These are phyloP conservation scores for Pichia nanzhaoensis DNA, from an alignment of 805 yeast species.

Conservation along the genomic window DNA sequence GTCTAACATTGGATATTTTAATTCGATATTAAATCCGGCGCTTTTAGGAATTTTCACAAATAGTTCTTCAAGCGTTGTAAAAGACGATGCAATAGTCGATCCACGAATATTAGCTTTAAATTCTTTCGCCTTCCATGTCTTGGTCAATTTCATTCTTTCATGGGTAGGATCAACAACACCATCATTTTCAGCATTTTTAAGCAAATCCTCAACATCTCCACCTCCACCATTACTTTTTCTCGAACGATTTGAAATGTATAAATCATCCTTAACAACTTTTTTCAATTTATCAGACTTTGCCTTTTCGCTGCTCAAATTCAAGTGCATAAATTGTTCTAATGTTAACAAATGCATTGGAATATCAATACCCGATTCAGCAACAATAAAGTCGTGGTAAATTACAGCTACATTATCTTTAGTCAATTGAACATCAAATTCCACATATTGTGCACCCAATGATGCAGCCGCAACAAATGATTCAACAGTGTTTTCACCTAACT, in stretches of 20 bases:
- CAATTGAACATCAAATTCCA: conserved; percentile 92
- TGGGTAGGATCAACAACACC: conserved; percentile 24
- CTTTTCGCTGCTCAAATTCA: conserved; percentile 30
- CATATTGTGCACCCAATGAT: conserved; percentile 91
- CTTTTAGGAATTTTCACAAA: conserved; percentile 72
- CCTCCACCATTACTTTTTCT: conserved; percentile 12
- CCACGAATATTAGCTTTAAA: conserved; percentile 94
- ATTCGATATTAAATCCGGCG: conserved; percentile 91
- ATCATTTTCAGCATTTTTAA: background rate
- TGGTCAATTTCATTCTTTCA: conserved; percentile 77
- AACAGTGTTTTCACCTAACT: conserved; percentile 91
- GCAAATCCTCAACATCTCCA: background rate
- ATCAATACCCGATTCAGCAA: conserved; percentile 93
- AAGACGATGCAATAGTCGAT: conserved; percentile 80
- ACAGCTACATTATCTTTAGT: conserved; percentile 91
- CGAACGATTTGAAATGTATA: conserved; percentile 21
- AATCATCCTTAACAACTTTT: conserved; percentile 27
- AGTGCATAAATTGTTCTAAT: conserved; percentile 74
- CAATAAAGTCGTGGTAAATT: conserved; percentile 88
- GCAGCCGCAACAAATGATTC: conserved; percentile 96
- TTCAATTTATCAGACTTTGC: conserved; percentile 14
- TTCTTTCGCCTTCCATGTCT: conserved; percentile 77
- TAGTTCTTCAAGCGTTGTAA: conserved; percentile 80
- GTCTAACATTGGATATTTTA: conserved; percentile 92
- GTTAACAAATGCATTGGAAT: conserved; percentile 94